Conservation (phyloP, 2,329 filamentous ascomycete species). For the Monosporascus ibericus region DNA sequence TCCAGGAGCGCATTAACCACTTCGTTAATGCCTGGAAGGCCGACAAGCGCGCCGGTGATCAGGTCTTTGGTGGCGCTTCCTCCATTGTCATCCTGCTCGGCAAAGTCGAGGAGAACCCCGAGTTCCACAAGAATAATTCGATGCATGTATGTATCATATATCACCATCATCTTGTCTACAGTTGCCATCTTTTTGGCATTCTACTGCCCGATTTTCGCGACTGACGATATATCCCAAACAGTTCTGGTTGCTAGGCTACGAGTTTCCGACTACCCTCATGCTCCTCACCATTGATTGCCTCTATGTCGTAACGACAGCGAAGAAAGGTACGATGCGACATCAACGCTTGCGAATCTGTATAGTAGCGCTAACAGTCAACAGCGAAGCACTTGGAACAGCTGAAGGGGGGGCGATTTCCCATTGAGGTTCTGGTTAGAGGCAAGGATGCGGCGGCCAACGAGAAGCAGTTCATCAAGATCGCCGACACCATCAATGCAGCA, state of each 20-base stretch:
- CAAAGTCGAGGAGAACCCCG: constrained; percentile 82
- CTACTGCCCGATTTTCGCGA: constrained; percentile 1
- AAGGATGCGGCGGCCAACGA: constrained; percentile 90
- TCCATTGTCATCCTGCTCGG: constrained; percentile 90
- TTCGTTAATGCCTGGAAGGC: constrained; percentile 92
- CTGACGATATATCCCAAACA: constrained; percentile 32
- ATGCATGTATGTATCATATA: constrained; percentile 66
- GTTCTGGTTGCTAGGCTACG: constrained; percentile 98
- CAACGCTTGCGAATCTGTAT: constrained; percentile 6
- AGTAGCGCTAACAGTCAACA: constrained; percentile 36
- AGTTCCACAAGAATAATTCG: constrained; percentile 93
- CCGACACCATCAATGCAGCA: constrained; percentile 79
- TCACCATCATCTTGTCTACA: neutral
- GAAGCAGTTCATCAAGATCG: constrained; percentile 78
- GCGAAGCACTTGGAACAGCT: constrained; percentile 89
- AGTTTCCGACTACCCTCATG: constrained; percentile 94
- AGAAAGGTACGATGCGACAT: constrained; percentile 65
- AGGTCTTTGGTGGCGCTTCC: constrained; percentile 76
- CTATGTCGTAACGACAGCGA: constrained; percentile 90
- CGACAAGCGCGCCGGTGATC: constrained; percentile 83
- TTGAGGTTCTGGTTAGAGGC: constrained; percentile 85
- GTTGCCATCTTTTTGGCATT: constrained; percentile 3
- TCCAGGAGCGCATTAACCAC: constrained; percentile 86
- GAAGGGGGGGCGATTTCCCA: constrained; percentile 84
- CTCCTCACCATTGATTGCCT: constrained; percentile 82